Evolutionary conservation across 2,329 filamentous ascomycete species (phyloP).

Genomic region (Botrytis fabae): DNA sequence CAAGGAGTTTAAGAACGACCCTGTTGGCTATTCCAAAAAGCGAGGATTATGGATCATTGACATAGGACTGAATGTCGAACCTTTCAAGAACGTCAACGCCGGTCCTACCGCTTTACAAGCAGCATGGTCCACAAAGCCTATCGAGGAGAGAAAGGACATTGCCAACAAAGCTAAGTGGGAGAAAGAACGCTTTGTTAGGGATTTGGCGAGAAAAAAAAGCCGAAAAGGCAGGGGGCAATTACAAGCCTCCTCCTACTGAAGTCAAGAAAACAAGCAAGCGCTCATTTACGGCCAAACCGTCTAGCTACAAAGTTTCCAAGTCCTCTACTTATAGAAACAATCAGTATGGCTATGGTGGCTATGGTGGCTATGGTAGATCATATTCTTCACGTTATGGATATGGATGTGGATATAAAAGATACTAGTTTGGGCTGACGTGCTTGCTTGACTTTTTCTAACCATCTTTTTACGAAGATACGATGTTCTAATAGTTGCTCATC

Average conservation of each 20-base stretch:
- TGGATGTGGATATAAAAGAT: background rate
- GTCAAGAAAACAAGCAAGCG: background rate
- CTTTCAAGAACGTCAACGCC: background rate
- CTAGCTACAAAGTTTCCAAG: background rate
- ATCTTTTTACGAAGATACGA: too few species aligned
- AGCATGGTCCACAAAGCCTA: background rate
- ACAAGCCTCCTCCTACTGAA: background rate
- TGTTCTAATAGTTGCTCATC: background rate
- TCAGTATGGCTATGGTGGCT: background rate
- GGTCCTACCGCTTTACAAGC: background rate
- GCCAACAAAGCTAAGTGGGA: conserved; percentile 2
- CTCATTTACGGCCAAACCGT: background rate
- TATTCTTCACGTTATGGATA: background rate
- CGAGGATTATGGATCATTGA: background rate
- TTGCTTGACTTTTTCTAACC: background rate
- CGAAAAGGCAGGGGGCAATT: conserved; percentile 7
- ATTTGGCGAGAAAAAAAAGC: background rate
- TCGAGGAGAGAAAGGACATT: background rate
- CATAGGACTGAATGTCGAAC: background rate
- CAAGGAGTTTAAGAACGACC: background rate
- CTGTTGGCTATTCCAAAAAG: background rate
- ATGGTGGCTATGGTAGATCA: background rate
- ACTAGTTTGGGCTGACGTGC: background rate
- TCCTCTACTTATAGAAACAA: background rate
- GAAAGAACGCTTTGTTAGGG: conserved; percentile 2